Evolutionary conservation across 164 flowering plant species (phyloP).

Genomic region (Cinnamomum micranthum): DNA sequence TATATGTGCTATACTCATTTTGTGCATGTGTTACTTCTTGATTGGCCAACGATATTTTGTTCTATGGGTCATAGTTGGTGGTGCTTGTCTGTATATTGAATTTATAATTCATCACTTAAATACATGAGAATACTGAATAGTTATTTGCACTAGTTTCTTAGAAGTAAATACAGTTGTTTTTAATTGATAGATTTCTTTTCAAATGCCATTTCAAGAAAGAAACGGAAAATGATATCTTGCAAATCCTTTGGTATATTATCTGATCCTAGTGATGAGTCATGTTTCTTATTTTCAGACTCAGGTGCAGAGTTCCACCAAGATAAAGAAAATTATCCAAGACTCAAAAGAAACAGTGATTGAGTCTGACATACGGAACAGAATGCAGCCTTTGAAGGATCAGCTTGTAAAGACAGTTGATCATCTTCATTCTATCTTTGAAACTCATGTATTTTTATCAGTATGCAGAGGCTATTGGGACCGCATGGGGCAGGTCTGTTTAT

Average conservation of each 20-base stretch:
- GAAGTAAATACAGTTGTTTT: too few relatives aligned
- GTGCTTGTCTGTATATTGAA: too few relatives aligned
- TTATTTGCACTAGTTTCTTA: too few relatives aligned
- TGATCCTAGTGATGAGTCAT: conserved; percentile 1
- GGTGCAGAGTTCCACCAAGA: conserved; percentile 61
- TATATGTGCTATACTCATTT: too few relatives aligned
- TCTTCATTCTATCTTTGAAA: conserved; percentile 64
- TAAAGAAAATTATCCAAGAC: conserved; percentile 84
- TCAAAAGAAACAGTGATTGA: conserved; percentile 69
- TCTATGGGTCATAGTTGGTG: too few relatives aligned
- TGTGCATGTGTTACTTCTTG: too few relatives aligned
- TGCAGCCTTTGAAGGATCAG: conserved; percentile 81
- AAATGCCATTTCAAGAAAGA: too few relatives aligned
- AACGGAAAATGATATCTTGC: too few relatives aligned
- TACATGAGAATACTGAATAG: too few relatives aligned
- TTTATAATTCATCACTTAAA: too few relatives aligned
- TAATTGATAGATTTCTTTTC: too few relatives aligned
- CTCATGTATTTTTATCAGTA: conserved; percentile 65
- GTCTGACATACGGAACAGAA: conserved; percentile 65
- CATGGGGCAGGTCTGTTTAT: conserved; percentile 67
- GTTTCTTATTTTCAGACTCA: conserved; percentile 49
- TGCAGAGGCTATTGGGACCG: conserved; percentile 92
- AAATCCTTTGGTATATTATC: not conserved
- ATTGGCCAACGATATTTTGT: too few relatives aligned
- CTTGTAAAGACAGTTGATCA: conserved; percentile 61